Percentiles rank a stretch among this genome's conserved stretches.
phyloP scores from a whole-genome alignment of 495 filamentous ascomycete genomes.

The Recurvomyces mirabilis region DNA sequence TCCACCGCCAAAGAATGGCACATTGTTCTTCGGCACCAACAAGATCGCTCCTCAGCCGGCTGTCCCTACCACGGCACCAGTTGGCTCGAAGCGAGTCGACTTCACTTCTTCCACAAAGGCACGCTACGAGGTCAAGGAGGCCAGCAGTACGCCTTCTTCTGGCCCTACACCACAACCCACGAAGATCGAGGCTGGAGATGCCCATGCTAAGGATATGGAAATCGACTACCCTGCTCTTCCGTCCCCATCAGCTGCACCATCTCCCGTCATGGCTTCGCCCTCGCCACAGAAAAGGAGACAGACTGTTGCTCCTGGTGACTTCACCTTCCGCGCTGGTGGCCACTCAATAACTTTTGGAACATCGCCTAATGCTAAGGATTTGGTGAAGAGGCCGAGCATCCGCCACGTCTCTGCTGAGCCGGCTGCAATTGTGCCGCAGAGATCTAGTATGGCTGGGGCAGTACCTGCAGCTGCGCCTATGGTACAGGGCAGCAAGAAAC shows the following conservation, averaged over 20 bases:
- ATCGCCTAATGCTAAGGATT: constrained; percentile 23
- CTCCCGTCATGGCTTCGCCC: not conserved
- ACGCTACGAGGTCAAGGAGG: constrained; percentile 25
- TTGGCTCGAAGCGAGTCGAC: constrained; percentile 46
- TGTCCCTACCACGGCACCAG: constrained; percentile 26
- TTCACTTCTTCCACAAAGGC: constrained; percentile 46
- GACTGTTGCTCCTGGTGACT: constrained; percentile 22
- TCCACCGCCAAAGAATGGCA: too few species aligned
- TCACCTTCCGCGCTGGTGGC: constrained; percentile 29
- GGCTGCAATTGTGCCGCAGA: not conserved
- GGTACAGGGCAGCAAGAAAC: constrained; percentile 25
- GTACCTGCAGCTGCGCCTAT: not conserved
- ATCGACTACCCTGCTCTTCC: constrained; percentile 23
- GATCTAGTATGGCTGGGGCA: too few species aligned
- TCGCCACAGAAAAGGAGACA: constrained; percentile 17
- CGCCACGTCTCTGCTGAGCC: constrained; percentile 20
- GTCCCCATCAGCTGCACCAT: not conserved
- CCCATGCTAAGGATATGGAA: constrained; percentile 14
- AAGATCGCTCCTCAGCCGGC: constrained; percentile 26
- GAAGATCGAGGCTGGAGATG: not conserved
- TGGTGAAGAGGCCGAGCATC: constrained; percentile 8
- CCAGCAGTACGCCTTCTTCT: constrained; percentile 7
- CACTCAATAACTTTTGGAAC: constrained; percentile 25
- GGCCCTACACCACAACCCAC: not conserved
- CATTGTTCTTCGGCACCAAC: too few species aligned